Evolutionary conservation across 345 rosid species (phyloP), one percentile per base, ranked within the genome.

Genomic region (Melaleuca quinquenervia): DNA sequence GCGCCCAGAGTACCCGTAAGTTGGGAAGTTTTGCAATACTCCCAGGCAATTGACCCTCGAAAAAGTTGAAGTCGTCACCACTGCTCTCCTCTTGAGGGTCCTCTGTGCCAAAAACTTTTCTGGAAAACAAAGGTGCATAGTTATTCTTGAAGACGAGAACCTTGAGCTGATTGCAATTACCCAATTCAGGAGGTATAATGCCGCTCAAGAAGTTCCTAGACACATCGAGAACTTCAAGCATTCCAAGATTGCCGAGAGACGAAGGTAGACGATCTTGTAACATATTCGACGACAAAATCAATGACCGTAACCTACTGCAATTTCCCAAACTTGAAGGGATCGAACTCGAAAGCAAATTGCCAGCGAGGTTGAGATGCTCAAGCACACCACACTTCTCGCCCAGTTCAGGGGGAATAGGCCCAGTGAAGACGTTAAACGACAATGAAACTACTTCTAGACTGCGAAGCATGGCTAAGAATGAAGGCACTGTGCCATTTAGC

Each of bases 201-300:
- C 92, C 93, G 62, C 93, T 92, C 76, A 92, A 87, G 86, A 83
- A 90, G 78, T 92, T 92, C 76, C 86, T 88, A 11, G 93, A 89
- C 90, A 90, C 80, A 82, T 92, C 93, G 16, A 92, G 91, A 78
- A 87, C 92, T 83, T 92, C 90, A 70, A 92, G 93, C 62, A 88
- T 90, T 60, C 58, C 50, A 27, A 92, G 89, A 48, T 45, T 58
- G 56, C 93, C 91, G 54, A 92, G 64, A 50, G 88, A 56, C 3
- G 84, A 24, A 62, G 93, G 92, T 55, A 92, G 87, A 48, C 82
- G 85, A 70, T 87, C 91, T 86, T 87, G 85, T 85, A 92, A 89
- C 91, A 88, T 82, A 84, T 92, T 92, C 6, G 92, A 92, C 48
- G 92, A 88, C 89, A 90, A 82, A 45, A 90, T 55, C 85, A 90